phyloP scores from a whole-genome alignment of 2,329 filamentous ascomycete species.

The Fusarium nygamai region DNA sequence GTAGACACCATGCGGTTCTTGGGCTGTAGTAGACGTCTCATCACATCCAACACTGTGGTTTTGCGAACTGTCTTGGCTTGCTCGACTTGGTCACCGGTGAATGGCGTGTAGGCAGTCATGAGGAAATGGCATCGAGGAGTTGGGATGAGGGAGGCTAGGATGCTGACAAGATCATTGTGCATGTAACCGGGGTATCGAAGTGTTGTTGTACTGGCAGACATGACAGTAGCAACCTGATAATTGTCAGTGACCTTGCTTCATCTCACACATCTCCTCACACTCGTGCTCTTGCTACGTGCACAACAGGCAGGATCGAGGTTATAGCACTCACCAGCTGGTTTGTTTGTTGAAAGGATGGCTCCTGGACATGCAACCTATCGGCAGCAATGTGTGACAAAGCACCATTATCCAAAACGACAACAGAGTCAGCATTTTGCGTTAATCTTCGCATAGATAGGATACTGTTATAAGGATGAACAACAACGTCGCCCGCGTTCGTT shows the following conservation, averaged over 20 bases:
- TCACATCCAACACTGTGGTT: slow-evolving; percentile 97
- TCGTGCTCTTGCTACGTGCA: neutral
- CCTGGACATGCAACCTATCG: slow-evolving; percentile 92
- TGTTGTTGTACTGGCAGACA: slow-evolving; percentile 97
- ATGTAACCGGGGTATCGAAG: slow-evolving; percentile 98
- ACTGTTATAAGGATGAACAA: slow-evolving; percentile 98
- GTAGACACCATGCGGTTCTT: slow-evolving; percentile 99
- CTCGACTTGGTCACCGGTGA: slow-evolving; percentile 95
- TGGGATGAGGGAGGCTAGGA: slow-evolving; percentile 93
- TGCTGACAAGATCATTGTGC: slow-evolving; percentile 99
- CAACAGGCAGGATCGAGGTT: no score
- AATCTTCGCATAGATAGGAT: slow-evolving; percentile 89
- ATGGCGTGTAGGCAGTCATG: slow-evolving; percentile 98
- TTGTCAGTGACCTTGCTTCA: slow-evolving; percentile 12
- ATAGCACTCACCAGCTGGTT: slow-evolving; percentile 80
- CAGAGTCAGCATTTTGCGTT: slow-evolving; percentile 96
- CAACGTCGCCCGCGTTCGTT: slow-evolving; percentile 85
- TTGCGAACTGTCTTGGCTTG: slow-evolving; percentile 98
- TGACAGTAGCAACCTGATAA: slow-evolving; percentile 86
- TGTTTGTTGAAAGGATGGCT: slow-evolving; percentile 95
- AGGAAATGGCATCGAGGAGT: slow-evolving; percentile 98
- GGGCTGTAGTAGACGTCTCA: slow-evolving; percentile 92
- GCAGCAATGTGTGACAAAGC: slow-evolving; percentile 93
- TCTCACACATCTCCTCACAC: neutral
- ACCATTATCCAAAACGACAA: slow-evolving; percentile 96